Conservation (phyloP, 73 alveolate genomes). For the Symbiodinium pilosum region DNA sequence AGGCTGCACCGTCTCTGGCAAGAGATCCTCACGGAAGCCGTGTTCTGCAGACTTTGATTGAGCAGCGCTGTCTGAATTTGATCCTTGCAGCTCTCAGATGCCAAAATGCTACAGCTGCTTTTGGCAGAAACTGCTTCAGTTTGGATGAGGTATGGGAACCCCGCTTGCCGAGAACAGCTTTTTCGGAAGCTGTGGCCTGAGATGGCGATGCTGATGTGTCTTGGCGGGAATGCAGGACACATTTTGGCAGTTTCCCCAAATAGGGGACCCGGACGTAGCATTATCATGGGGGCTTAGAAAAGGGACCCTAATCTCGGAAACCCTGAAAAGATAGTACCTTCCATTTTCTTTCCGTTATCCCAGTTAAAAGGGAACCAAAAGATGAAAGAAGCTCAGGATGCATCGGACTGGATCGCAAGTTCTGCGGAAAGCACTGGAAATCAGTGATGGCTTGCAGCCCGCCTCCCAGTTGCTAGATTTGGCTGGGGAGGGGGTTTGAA, state of each 20-base stretch:
- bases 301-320: too few relatives aligned
- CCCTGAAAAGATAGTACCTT: too few relatives aligned
- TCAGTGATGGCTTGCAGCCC: constrained; percentile 34
- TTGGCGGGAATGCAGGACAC: too few relatives aligned
- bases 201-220: constrained; percentile 35
- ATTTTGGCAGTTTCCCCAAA: not conserved
- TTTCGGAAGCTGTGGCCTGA: constrained; percentile 60
- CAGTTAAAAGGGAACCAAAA: too few relatives aligned
- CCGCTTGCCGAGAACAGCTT: constrained; percentile 66
- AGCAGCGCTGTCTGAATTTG: not conserved
- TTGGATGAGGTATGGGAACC: constrained; percentile 29
- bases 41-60: constrained; percentile 68
- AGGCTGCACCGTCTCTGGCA: constrained; percentile 66
- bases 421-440: constrained; percentile 62
- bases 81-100: too few relatives aligned
- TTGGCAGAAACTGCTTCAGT: too few relatives aligned
- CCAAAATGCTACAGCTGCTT: too few relatives aligned
- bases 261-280: not conserved
- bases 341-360: too few relatives aligned
- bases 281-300: too few relatives aligned
- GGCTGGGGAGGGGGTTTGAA: too few relatives aligned
- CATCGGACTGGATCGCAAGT: constrained; percentile 76
- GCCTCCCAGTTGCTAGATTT: not conserved
- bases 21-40: constrained; percentile 73
- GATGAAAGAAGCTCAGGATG: constrained; percentile 87